phyloP scores from a whole-genome alignment of 768 basidiomycete genomes.

The Rhizopogon vulgaris region DNA sequence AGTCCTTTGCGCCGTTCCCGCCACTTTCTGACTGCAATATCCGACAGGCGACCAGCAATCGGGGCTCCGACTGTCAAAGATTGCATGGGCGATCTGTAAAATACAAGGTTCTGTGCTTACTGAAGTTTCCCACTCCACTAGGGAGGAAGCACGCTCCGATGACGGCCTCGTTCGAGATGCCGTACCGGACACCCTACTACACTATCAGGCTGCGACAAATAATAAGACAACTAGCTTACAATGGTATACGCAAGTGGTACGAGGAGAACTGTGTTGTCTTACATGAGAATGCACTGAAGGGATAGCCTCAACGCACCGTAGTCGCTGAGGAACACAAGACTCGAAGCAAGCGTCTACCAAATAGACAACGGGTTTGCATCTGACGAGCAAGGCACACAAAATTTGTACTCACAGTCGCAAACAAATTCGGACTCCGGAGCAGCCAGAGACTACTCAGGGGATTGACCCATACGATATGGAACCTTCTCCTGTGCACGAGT shows the following conservation, averaged over 20 bases:
- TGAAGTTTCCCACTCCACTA: conserved; percentile 19
- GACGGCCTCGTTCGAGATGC: conserved; percentile 14
- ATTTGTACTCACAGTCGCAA: conserved; percentile 17
- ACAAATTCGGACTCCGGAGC: conserved; percentile 24
- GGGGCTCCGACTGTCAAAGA: conserved; percentile 48
- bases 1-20: conserved; percentile 35
- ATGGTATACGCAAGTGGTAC: conserved; percentile 64
- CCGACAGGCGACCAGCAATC: conserved; percentile 54
- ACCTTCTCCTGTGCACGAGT: conserved; percentile 1
- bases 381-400: neutral
- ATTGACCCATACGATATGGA: conserved; percentile 20
- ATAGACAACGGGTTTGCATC: neutral
- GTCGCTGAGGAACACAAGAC: conserved; percentile 20
- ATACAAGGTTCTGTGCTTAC: conserved; percentile 5
- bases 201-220: neutral
- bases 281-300: neutral
- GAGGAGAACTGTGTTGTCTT: conserved; percentile 31
- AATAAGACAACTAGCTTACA: conserved; percentile 29
- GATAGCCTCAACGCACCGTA: conserved; percentile 26
- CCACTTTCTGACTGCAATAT: conserved; percentile 43
- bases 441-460: conserved; percentile 24
- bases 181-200: conserved; percentile 41
- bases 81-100: neutral
- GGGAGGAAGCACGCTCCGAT: conserved; percentile 22
- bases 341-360: conserved; percentile 38